Conservation (phyloP, 2,329 filamentous ascomycete species). For the Phoma sp. region DNA sequence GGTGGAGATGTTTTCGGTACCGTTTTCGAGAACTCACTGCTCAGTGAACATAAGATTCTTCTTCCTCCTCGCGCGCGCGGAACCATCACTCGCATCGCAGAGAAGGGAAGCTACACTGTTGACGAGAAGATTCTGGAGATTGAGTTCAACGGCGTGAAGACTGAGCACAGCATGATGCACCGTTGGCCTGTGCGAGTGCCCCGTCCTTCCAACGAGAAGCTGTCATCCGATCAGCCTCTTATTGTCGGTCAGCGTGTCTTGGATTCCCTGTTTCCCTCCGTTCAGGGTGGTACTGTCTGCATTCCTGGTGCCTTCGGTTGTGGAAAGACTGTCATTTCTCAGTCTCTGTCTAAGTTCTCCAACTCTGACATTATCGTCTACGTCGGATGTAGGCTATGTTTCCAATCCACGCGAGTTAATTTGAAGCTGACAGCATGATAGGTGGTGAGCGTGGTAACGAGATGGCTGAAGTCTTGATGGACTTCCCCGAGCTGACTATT, state of each 20-base stretch:
- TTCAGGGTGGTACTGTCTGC: slow-evolving; percentile 95
- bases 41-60: slow-evolving; percentile 91
- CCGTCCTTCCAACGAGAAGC: slow-evolving; percentile 88
- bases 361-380: slow-evolving; percentile 99
- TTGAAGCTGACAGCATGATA: not conserved
- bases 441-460: slow-evolving; percentile 93
- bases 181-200: slow-evolving; percentile 97
- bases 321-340: slow-evolving; percentile 98
- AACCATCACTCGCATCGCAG: slow-evolving; percentile 87
- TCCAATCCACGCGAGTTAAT: no score
- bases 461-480: slow-evolving; percentile 99
- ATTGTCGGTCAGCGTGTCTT: slow-evolving; percentile 96
- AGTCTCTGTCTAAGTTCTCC: slow-evolving; percentile 99
- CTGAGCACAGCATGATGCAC: slow-evolving; percentile 97
- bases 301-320: slow-evolving; percentile 98
- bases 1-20: slow-evolving; percentile 95
- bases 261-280: slow-evolving; percentile 93
- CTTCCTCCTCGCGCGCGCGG: slow-evolving; percentile 88
- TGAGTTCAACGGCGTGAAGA: slow-evolving; percentile 96
- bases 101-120: slow-evolving; percentile 92
- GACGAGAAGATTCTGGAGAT: slow-evolving; percentile 92
- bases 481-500: slow-evolving; percentile 98
- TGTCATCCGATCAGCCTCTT: slow-evolving; percentile 86
- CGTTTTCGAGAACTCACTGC: slow-evolving; percentile 94
- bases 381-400: slow-evolving; percentile 65